phyloP scores from a whole-genome alignment of 202 grass and related monocot genomes.

The Carex arenaria region DNA sequence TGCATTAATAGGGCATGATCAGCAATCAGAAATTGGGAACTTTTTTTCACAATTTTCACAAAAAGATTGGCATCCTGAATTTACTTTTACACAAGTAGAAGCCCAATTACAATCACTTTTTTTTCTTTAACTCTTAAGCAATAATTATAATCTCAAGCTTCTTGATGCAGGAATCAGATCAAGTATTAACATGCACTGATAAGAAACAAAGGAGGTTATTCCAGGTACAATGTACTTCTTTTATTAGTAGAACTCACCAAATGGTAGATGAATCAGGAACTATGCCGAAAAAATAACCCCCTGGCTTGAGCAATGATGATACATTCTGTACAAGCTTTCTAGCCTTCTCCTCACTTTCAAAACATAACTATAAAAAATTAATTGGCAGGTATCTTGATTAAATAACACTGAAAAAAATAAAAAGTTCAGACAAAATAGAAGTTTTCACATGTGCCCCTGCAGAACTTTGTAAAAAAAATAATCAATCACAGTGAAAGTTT shows the following conservation, averaged over 20 bases:
- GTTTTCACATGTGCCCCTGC: neutral
- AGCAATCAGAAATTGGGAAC: neutral
- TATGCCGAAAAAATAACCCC: conserved; percentile 77
- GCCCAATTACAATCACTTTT: too few species aligned
- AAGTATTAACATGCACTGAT: neutral
- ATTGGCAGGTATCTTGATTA: neutral
- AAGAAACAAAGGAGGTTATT: neutral
- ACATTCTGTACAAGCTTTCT: conserved; percentile 68
- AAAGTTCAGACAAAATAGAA: neutral
- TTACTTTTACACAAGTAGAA: neutral
- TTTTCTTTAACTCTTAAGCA: neutral
- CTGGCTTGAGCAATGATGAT: conserved; percentile 72
- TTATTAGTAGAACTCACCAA: conserved; percentile 33
- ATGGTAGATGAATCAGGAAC: conserved; percentile 90
- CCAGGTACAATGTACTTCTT: neutral
- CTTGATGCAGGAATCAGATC: neutral
- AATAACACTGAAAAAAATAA: neutral
- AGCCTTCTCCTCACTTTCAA: conserved; percentile 62
- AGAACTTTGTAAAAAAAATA: too few species aligned
- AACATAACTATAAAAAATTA: conserved; percentile 43
- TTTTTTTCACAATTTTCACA: too few species aligned
- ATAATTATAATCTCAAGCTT: neutral
- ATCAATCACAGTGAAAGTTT: too few species aligned
- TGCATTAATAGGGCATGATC: conserved; percentile 16
- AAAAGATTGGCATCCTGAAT: neutral